phyloP scores from a whole-genome alignment of 2,329 filamentous ascomycete species.

The Cercospora sp. region DNA sequence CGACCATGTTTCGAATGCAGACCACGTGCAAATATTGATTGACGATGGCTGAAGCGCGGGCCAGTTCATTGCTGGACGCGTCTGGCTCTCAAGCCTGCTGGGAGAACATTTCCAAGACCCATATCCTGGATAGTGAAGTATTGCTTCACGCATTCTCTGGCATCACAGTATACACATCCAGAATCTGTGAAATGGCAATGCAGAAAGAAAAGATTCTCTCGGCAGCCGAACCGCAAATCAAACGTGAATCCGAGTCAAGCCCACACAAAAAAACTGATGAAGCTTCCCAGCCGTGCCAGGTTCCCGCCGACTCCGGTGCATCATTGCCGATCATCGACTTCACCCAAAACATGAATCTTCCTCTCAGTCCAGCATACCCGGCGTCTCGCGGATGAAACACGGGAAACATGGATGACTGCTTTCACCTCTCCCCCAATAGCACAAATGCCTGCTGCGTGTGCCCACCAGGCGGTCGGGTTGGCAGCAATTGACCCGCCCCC shows the following conservation, averaged over 20 bases:
- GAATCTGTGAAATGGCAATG: neutral
- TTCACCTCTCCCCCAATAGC: neutral
- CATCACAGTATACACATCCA: neutral
- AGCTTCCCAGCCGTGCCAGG: constrained; percentile 3
- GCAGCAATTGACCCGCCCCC: constrained; percentile 3
- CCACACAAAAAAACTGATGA: neutral
- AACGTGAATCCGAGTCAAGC: constrained; percentile 1
- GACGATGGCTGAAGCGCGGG: neutral
- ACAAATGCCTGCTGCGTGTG: neutral
- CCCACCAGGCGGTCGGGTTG: neutral
- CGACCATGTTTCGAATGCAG: neutral
- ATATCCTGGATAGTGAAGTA: neutral
- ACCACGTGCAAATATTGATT: neutral
- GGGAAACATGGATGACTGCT: neutral
- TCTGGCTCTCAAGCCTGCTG: neutral
- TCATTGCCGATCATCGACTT: constrained; percentile 3
- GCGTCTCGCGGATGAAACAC: constrained; percentile 6
- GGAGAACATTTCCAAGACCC: neutral
- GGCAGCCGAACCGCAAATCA: neutral
- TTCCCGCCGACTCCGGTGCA: constrained; percentile 5
- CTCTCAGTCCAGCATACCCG: constrained; percentile 3
- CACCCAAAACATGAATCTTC: neutral
- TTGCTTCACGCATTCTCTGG: neutral
- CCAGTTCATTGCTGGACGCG: neutral
- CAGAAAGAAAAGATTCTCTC: neutral